phyloP scores from a whole-genome alignment of 345 rosid genomes.

The Clarkia xantiana region DNA sequence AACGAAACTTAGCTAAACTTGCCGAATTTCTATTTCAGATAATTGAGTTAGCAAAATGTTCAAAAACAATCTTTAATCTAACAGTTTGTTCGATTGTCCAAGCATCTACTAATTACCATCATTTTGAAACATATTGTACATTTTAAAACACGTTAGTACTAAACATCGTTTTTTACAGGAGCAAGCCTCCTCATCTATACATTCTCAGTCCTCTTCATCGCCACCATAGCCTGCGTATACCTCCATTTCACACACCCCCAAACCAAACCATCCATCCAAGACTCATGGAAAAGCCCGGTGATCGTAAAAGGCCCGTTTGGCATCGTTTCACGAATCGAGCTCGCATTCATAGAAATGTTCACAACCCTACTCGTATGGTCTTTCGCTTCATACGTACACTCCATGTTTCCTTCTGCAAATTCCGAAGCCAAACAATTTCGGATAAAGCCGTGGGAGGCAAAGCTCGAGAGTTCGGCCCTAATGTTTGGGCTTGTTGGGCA shows the following conservation, averaged over 20 bases:
- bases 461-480: slow-evolving; percentile 12
- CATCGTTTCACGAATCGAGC: slow-evolving; percentile 26
- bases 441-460: slow-evolving; percentile 20
- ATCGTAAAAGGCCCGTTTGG: slow-evolving; percentile 35
- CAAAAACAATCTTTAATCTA: no score
- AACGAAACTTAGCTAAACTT: no score
- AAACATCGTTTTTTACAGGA: slow-evolving; percentile 9
- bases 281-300: slow-evolving; percentile 21
- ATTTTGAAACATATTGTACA: no score
- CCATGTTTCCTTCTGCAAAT: slow-evolving; percentile 8
- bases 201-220: slow-evolving; percentile 25
- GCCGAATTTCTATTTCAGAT: background rate
- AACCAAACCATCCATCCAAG: background rate
- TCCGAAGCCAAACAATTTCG: slow-evolving; percentile 6
- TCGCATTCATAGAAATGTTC: slow-evolving; percentile 24
- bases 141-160: no score
- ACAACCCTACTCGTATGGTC: slow-evolving; percentile 21
- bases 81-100: no score
- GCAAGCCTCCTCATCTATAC: slow-evolving; percentile 11
- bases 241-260: slow-evolving; percentile 6
- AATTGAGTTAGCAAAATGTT: background rate
- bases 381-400: slow-evolving; percentile 16
- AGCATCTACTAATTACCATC: no score
- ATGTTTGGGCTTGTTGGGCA: slow-evolving; percentile 22
- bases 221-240: slow-evolving; percentile 16